Base-by-base conservation (phyloP, 192 early-diverging fungal species). In the Endogone sp. region DNA sequence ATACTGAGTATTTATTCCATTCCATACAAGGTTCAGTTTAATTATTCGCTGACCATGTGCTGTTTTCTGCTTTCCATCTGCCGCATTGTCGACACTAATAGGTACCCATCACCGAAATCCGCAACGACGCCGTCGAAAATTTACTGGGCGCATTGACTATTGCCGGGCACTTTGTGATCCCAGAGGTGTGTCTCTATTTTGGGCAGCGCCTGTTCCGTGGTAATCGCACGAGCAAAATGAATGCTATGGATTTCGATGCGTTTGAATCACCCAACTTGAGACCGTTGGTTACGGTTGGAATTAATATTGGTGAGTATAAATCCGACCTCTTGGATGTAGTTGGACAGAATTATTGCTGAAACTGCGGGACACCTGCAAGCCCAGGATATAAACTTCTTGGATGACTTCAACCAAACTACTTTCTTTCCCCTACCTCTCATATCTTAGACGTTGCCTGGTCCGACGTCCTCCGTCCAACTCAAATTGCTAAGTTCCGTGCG, bases 41-140 rank as follows among this genome's bases (percentile, higher is more conserved):
- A 75, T 23, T 66, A 11, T 29, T 26, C 30, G 55, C n/a, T 13
- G 27, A 25, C 16, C 9, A 81, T 71, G 22, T 29, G 24, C 63
- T 2, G 29, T 68, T 64, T 3, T 24, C 21, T 59, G 29, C 16
- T 49, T 75, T 9, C 29, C 4, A 2, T 27, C 37, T 26, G 62
- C 13, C 16, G 56, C 63, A 75, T n/a, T n/a, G n/a, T n/a, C n/a
- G n/a, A n/a, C n/a, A n/a, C n/a, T n/a, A n/a, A n/a, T n/a, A n/a
- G n/a, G 94, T 99, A 4, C 98, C 98, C 0, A 84, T 99, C 54
- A 93, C 96, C 21, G 98, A 99, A 76, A 90, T 99, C 29, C 87
- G 98, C 57, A 99, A 96, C 79, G 98, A 99, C 76, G 98, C 95
- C 0, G 89, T 97, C 11, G 98, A 99, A 63, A 99, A 99, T 76